phyloP scores from a whole-genome alignment of 2,329 filamentous ascomycete species.

The Beauveria asiatica region DNA sequence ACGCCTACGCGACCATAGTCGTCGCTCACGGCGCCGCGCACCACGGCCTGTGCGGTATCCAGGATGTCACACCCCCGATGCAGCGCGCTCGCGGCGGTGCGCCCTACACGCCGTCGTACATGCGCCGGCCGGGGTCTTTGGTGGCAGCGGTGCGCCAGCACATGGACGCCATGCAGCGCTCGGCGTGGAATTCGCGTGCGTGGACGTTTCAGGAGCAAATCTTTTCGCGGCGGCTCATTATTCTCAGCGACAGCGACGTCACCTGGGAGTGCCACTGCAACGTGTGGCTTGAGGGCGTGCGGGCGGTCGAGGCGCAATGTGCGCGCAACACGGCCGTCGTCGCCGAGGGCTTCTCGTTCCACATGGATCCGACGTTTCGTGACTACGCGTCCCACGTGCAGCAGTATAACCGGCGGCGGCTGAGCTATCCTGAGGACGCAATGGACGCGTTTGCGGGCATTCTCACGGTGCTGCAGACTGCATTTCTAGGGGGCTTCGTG shows the following conservation, averaged over 20 bases:
- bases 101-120: conserved; percentile 2
- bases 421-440: conserved; percentile 7
- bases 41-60: neutral
- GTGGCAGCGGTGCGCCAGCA: neutral
- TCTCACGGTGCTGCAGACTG: conserved; percentile 8
- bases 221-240: conserved; percentile 6
- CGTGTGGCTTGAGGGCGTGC: conserved; percentile 12
- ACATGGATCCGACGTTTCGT: neutral
- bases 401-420: conserved; percentile 7
- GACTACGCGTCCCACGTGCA: conserved; percentile 3
- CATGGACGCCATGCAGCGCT: neutral
- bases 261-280: conserved; percentile 11
- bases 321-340: conserved; percentile 8
- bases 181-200: conserved; percentile 2
- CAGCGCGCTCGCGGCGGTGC: neutral
- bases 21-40: neutral
- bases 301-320: conserved; percentile 4
- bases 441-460: conserved; percentile 11
- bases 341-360: conserved; percentile 1
- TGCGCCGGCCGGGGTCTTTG: neutral
- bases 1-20: conserved; percentile 5
- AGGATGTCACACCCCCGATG: neutral
- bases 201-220: conserved; percentile 11
- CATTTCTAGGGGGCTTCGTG: conserved; percentile 9
- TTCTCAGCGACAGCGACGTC: neutral